Evolutionary conservation across 192 early-diverging fungal species (phyloP).

Genomic region (Diversispora epigaea): DNA sequence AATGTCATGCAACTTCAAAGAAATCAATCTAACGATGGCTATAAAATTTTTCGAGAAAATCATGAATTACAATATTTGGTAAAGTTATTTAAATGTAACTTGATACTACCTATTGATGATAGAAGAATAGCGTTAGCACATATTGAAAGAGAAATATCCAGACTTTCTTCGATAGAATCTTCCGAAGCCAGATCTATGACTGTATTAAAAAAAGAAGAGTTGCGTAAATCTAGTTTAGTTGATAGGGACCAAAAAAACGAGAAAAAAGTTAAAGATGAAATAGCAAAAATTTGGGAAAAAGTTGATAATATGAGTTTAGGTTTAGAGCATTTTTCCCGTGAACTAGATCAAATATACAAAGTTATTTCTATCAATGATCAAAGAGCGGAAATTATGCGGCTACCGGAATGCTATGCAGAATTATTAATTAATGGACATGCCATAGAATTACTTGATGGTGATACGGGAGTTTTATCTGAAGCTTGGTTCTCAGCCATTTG

Average conservation of each 20-base stretch:
- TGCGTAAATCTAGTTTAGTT: constrained; percentile 8
- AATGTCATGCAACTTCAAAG: no score
- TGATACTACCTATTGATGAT: constrained; percentile 24
- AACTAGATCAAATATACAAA: constrained; percentile 24
- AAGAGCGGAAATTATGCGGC: background rate
- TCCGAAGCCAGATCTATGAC: constrained; percentile 1
- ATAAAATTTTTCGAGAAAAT: constrained; percentile 6
- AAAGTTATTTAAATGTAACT: background rate
- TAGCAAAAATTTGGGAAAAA: background rate
- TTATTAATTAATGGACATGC: constrained; percentile 25
- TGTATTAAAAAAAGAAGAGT: constrained; percentile 16
- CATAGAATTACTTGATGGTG: constrained; percentile 34
- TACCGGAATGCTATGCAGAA: constrained; percentile 22
- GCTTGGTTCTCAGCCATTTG: constrained; percentile 34
- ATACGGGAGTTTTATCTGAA: constrained; percentile 24
- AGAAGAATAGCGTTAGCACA: constrained; percentile 28
- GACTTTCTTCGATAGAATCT: constrained; percentile 16
- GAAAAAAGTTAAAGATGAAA: constrained; percentile 14
- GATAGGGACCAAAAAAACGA: no score
- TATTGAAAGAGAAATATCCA: constrained; percentile 29
- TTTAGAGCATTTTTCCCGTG: constrained; percentile 29
- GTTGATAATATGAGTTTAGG: constrained; percentile 32
- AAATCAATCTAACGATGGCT: background rate
- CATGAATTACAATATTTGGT: background rate
- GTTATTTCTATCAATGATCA: background rate